Evolutionary conservation across 2,329 filamentous ascomycete species (phyloP), one percentile per base, ranked within the genome.

Genomic region (Beauveria medogensis): DNA sequence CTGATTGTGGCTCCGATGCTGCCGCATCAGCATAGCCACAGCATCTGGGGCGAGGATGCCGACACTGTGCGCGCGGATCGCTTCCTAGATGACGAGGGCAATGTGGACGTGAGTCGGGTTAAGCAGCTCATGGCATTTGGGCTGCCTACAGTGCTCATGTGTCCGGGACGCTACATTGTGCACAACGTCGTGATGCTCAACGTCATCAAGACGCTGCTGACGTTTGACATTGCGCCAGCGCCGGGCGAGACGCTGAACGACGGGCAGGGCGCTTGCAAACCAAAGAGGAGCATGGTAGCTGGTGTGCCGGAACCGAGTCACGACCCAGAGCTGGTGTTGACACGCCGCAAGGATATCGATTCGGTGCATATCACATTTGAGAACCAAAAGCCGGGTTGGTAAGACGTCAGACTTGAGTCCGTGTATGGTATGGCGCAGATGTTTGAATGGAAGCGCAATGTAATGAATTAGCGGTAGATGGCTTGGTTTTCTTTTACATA

Each of bases 101-200:
- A 18, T 8, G 50, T 53, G 28, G 57, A 59, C 18, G 16, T 16
- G 5, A 20, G 20, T 5, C 57, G 40, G 6, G 57, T 59, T 10
- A 46, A 47, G 28, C 26, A 46, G 26, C 57, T 59, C 28, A 59
- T 59, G 57, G 57, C 50, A 1, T 59, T 59, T 40, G 57, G 57
- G 5, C 57, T 59, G 26, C 57, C 57, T 12, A 59, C 57, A 2
- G 57, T 59, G 16, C 57, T 59, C 56, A 59, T 59, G 57, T 59
- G 57, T 5, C 57, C 57, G 2, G 57, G 57, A 8, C 57, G 57
- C n/a, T 59, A 59, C 41, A 30, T 59, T 26, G 57, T 59, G 40
- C 53, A 54, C 20, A 59, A 59, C 20, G 57, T 54, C 40, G 57
- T 53, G 9, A 59, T 59, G 57, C 57, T 59, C 34, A 40, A 54